A percentile compares a stretch with the other conserved stretches of the same genome.
Evolutionary conservation across 2,329 filamentous ascomycete species (phyloP).

Genomic region (Hirsutella rhossiliensis): DNA sequence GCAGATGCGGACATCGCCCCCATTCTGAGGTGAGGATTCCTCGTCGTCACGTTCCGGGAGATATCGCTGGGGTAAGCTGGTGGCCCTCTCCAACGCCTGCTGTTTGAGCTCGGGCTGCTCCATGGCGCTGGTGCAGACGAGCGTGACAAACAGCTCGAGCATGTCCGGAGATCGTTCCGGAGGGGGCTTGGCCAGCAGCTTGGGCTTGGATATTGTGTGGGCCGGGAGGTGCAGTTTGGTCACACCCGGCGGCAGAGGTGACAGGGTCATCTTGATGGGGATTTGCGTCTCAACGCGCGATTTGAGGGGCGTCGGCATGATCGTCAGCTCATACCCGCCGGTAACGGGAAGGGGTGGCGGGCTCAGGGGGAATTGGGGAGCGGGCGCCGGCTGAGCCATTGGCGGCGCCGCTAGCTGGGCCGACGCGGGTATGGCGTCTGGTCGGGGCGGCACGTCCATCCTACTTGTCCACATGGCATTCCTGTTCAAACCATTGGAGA

Average conservation of each 20-base stretch:
- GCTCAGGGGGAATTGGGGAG: conserved; percentile 11
- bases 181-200: conserved; percentile 65
- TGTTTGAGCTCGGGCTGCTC: conserved; percentile 53
- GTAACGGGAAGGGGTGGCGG: conserved; percentile 17
- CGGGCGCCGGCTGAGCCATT: conserved; percentile 16
- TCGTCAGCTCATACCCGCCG: conserved; percentile 34
- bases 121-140: conserved; percentile 92
- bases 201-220: conserved; percentile 89
- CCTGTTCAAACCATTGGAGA: conserved; percentile 19
- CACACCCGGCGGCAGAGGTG: conserved; percentile 61
- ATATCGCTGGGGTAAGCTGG: conserved; percentile 24
- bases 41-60: conserved; percentile 35
- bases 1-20: conserved; percentile 91
- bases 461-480: conserved; percentile 24
- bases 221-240: conserved; percentile 76
- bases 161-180: conserved; percentile 58
- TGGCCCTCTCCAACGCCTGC: conserved; percentile 52
- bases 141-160: conserved; percentile 64
- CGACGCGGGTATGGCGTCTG: conserved; percentile 12
- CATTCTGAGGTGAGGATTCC: conserved; percentile 65
- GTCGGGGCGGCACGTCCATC: conserved; percentile 10
- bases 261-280: conserved; percentile 69
- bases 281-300: conserved; percentile 96
- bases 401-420: conserved; percentile 13
- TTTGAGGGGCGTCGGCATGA: conserved; percentile 61